Conservation (phyloP, 176 grass and related monocot species). For the Ensete glaucum region DNA sequence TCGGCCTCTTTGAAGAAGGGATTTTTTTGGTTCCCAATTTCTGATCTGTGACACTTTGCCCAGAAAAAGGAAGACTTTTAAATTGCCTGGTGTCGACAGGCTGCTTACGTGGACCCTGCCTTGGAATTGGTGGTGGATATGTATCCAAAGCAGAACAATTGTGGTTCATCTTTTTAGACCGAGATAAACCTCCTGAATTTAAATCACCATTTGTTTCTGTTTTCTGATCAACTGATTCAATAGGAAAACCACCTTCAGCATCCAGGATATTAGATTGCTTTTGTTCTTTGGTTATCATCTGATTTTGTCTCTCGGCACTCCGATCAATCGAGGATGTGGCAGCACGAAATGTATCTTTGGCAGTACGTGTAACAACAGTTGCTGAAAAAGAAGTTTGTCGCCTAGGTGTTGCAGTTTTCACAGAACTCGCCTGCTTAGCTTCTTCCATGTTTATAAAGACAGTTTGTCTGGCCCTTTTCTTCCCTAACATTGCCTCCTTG, state of each 20-base stretch:
- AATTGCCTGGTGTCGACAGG: constrained; percentile 47
- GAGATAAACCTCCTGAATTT: constrained; percentile 31
- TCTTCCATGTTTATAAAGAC: constrained; percentile 97
- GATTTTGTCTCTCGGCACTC: constrained; percentile 47
- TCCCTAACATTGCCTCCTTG: constrained; percentile 91
- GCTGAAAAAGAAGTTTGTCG: constrained; percentile 79
- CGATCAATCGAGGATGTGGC: constrained; percentile 30
- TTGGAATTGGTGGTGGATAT: constrained; percentile 30
- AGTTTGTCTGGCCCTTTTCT: constrained; percentile 79
- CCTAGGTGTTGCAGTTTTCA: constrained; percentile 79
- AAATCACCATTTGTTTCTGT: constrained; percentile 72
- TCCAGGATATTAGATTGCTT: constrained; percentile 48
- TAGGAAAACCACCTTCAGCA: constrained; percentile 41
- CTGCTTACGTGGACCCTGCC: constrained; percentile 54
- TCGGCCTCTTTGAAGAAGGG: constrained; percentile 68
- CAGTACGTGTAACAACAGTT: constrained; percentile 77
- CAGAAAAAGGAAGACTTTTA: constrained; percentile 34
- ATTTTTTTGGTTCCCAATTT: constrained; percentile 68
- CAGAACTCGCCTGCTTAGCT: constrained; percentile 82
- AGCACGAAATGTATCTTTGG: constrained; percentile 61
- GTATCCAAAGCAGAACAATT: constrained; percentile 37
- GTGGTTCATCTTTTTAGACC: constrained; percentile 47
- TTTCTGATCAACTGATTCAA: constrained; percentile 45
- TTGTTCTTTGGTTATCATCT: constrained; percentile 35
- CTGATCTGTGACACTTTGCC: constrained; percentile 49